Evolutionary conservation across 345 rosid genomes (phyloP).

Genomic region (Eucalyptus leucophloia): DNA sequence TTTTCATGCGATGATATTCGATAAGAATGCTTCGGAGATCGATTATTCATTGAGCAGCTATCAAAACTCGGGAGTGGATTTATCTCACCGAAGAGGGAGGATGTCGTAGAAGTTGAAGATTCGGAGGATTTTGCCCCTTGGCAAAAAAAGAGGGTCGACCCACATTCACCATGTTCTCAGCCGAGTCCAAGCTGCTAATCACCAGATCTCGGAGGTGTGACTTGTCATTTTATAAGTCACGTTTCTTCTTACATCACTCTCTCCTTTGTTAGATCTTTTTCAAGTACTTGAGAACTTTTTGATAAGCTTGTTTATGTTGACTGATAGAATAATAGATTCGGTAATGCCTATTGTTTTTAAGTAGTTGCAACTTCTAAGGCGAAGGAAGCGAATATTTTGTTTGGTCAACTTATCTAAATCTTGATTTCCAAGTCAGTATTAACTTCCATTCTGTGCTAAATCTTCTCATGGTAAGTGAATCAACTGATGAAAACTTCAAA

Average conservation of each 20-base stretch:
- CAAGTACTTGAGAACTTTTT: not conserved
- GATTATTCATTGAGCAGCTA: not conserved
- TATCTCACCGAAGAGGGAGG: not conserved
- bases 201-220: not conserved
- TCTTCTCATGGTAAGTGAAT: not conserved
- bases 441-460: not conserved
- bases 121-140: not conserved
- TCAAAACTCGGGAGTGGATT: not conserved
- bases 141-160: not conserved
- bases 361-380: not conserved
- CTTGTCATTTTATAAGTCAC: not conserved
- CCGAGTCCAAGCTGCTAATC: not conserved
- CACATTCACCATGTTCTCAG: not conserved
- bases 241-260: not conserved
- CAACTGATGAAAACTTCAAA: not conserved
- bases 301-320: not conserved
- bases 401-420: not conserved
- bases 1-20: not conserved
- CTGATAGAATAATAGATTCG: not conserved
- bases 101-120: not conserved
- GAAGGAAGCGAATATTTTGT: not conserved
- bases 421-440: not conserved
- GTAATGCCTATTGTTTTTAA: not conserved
- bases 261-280: not conserved
- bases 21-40: not conserved